These are phyloP conservation scores for Gracilaria gracilis DNA, from an alignment of 23 red algal genomes.

Conservation along the genomic window DNA sequence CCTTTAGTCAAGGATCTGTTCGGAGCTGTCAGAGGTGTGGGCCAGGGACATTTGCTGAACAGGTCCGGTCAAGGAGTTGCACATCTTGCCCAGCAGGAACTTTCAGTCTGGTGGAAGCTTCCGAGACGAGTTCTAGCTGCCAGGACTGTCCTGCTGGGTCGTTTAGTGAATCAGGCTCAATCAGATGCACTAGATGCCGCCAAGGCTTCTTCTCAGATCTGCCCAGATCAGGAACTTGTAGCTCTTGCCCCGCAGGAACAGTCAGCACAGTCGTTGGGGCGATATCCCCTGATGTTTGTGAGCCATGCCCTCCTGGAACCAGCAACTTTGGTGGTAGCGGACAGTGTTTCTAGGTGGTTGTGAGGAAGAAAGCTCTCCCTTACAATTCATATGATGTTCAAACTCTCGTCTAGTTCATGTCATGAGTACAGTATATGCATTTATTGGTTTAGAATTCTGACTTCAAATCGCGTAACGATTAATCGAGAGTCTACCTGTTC, in stretches of 20 bases:
- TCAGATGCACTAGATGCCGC: slow-evolving; percentile 12
- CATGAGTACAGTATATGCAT: too few relatives aligned
- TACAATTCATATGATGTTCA: too few relatives aligned
- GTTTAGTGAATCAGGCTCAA: slow-evolving; percentile 5
- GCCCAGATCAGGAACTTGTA: slow-evolving; percentile 6
- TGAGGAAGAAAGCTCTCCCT: neutral
- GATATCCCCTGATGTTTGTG: slow-evolving; percentile 4
- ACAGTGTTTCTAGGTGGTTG: neutral
- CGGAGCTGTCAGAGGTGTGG: slow-evolving; percentile 19
- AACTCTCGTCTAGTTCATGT: too few relatives aligned
- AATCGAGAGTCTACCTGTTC: too few relatives aligned
- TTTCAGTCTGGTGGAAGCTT: neutral
- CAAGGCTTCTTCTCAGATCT: slow-evolving; percentile 33
- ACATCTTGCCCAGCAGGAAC: slow-evolving; percentile 42
- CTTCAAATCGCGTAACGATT: too few relatives aligned
- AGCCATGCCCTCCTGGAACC: slow-evolving; percentile 49
- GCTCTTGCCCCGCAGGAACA: slow-evolving; percentile 36
- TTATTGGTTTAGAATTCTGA: too few relatives aligned
- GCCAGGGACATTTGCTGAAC: slow-evolving; percentile 33
- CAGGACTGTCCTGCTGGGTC: slow-evolving; percentile 22
- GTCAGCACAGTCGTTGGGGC: slow-evolving; percentile 28
- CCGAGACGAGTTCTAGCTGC: neutral
- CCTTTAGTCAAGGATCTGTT: slow-evolving; percentile 1
- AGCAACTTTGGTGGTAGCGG: slow-evolving; percentile 24
- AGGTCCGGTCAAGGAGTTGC: slow-evolving; percentile 1